Base-by-base conservation (phyloP, 106 monocot genomes). In the Dioscorea dumetorum region DNA sequence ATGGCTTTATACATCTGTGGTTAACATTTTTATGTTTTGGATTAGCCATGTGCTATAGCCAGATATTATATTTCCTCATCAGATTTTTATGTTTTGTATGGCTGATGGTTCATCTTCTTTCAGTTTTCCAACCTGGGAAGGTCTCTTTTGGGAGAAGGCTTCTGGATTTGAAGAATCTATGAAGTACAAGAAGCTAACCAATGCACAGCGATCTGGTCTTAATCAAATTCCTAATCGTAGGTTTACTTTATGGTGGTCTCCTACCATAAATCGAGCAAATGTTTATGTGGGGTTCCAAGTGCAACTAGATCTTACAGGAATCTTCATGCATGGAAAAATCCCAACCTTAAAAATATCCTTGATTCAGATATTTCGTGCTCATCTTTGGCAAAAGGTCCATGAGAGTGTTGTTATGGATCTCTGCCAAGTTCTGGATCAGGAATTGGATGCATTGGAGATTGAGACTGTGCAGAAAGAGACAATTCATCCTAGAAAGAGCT, bases 391-490 rank as follows among this genome's bases (percentile, higher is more conserved):
- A 67, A 99, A 99, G 80, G 77, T 99, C 62, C 99, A 99, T 66
- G 99, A 99, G 79, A 93, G 93, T 81, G 99, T 99, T 58, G 99
- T 99, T 64, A 99, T 99, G 99, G 99, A 99, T 75, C 93, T 99
- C 50, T 99, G 99, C 79, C 99, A 99, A 73, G 99, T 99, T 66
- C 69, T 99, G 74, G 99, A 99, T 71, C 99, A 99, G 66, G 99
- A 99, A 60, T 53, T 99, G 74, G 99, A 99, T 76, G 93, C 99
- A 57, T 66, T 99, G 60, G 99, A 99, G 76, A 99, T 99, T 66
- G 99, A 99, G 72, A 99, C 99, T 8, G 99, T 99, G 49, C 99
- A 99, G 70, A 99, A 99, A 77, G 99, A 99, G 70, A 93, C 99
- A 33, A 99, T 99, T 57, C 99, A 99, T 76, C 99, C 93, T 0